These are phyloP conservation scores for Choiromyces venosus DNA, from an alignment of 495 filamentous ascomycete species.

Conservation along the genomic window DNA sequence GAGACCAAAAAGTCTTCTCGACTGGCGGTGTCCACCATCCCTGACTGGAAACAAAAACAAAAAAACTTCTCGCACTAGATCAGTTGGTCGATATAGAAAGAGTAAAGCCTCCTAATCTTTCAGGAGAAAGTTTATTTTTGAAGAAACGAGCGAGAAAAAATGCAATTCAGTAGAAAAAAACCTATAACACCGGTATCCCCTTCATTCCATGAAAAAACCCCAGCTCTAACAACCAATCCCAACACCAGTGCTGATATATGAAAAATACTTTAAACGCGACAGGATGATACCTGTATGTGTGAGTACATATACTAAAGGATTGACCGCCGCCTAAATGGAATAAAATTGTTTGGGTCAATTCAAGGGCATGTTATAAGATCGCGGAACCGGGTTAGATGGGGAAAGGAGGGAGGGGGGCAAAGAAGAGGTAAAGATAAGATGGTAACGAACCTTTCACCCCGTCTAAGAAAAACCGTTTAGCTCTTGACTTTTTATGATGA, in stretches of 20 bases:
- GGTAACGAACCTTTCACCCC: conserved; percentile 25
- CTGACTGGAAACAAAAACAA: background rate
- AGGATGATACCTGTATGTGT: background rate
- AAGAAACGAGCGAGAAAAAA: background rate
- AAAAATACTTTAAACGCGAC: background rate
- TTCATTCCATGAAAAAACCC: background rate
- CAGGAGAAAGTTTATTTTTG: background rate
- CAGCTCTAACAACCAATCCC: background rate
- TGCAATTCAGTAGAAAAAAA: background rate
- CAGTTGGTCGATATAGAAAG: background rate
- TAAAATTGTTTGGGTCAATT: background rate
- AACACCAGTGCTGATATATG: background rate
- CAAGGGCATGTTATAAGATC: background rate
- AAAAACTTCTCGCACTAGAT: background rate
- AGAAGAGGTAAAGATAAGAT: conserved; percentile 4
- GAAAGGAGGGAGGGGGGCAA: background rate
- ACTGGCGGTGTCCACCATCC: background rate
- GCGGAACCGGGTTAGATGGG: background rate
- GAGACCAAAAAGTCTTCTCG: background rate
- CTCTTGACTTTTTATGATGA: conserved; percentile 1
- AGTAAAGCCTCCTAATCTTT: background rate
- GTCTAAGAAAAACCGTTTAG: conserved; percentile 18
- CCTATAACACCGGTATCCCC: background rate
- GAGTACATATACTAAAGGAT: background rate
- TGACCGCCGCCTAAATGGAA: background rate